phyloP scores from a whole-genome alignment of 257 asterid species.

The Solanum stenotomum region DNA sequence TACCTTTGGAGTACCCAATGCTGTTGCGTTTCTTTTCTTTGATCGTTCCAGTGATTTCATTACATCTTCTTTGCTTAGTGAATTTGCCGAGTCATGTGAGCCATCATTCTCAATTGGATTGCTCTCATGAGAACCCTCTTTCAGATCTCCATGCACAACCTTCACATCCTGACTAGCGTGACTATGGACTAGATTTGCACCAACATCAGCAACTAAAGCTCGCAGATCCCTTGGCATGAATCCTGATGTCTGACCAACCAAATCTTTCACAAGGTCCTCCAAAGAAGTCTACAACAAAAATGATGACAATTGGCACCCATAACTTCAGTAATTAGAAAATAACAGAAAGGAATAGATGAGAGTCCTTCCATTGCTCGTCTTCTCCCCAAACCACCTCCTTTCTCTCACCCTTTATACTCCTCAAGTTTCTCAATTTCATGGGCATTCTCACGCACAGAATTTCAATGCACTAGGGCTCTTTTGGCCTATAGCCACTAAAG shows the following conservation, averaged over 20 bases:
- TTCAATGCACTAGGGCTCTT: background rate
- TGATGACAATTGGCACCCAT: background rate
- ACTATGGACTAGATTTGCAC: slow-evolving; percentile 52
- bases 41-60: slow-evolving; percentile 80
- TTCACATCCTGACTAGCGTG: slow-evolving; percentile 9
- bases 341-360: background rate
- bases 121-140: slow-evolving; percentile 22
- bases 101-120: slow-evolving; percentile 20
- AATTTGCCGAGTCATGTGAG: slow-evolving; percentile 23
- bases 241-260: slow-evolving; percentile 97
- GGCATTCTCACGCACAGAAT: background rate
- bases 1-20: slow-evolving; percentile 97
- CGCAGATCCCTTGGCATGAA: slow-evolving; percentile 87
- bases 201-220: slow-evolving; percentile 85
- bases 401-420: background rate
- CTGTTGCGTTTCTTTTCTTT: slow-evolving; percentile 93
- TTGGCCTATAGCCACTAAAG: background rate
- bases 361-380: background rate
- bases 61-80: slow-evolving; percentile 58
- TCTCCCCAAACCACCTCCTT: background rate
- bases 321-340: background rate
- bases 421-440: background rate
- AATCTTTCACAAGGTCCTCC: slow-evolving; percentile 72
- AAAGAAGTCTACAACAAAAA: slow-evolving; percentile 44
- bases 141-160: slow-evolving; percentile 27